A percentile compares a stretch with the other conserved stretches of the same genome.
These are phyloP conservation scores for Noccaea bulbosa DNA, from an alignment of 345 rosid species.

Conservation along the genomic window DNA sequence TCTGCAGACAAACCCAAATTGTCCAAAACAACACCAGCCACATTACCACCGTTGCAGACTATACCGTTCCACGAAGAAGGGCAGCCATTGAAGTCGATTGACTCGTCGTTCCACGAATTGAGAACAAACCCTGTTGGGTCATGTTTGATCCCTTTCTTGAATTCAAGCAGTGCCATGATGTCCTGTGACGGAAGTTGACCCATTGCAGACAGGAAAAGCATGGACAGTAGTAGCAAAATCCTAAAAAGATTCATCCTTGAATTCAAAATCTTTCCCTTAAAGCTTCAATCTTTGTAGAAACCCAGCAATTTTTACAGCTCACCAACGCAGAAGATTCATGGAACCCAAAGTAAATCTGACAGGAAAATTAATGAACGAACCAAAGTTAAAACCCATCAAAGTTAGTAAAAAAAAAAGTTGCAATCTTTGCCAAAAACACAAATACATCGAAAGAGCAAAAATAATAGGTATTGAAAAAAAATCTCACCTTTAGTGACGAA, in stretches of 20 bases:
- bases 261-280: slow-evolving; percentile 18
- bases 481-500: slow-evolving; percentile 26
- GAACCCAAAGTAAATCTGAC: slow-evolving; percentile 35
- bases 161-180: slow-evolving; percentile 87
- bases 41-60: slow-evolving; percentile 85
- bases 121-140: slow-evolving; percentile 98
- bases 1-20: slow-evolving; percentile 78
- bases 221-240: slow-evolving; percentile 52
- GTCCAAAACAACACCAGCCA: slow-evolving; percentile 86
- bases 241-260: slow-evolving; percentile 58
- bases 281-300: slow-evolving; percentile 30
- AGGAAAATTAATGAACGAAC: slow-evolving; percentile 27
- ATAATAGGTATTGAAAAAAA: not conserved
- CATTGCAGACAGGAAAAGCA: slow-evolving; percentile 55
- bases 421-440: slow-evolving; percentile 2
- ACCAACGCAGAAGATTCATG: slow-evolving; percentile 29
- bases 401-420: too few species aligned
- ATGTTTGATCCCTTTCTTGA: slow-evolving; percentile 93
- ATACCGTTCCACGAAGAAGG: slow-evolving; percentile 98
- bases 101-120: slow-evolving; percentile 93
- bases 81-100: slow-evolving; percentile 92
- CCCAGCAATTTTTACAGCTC: slow-evolving; percentile 25
- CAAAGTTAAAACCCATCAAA: slow-evolving; percentile 23
- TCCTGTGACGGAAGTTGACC: slow-evolving; percentile 99
- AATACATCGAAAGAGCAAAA: slow-evolving; percentile 6